phyloP scores from a whole-genome alignment of 176 grass and related monocot species.

The Calamus simplicifolius region DNA sequence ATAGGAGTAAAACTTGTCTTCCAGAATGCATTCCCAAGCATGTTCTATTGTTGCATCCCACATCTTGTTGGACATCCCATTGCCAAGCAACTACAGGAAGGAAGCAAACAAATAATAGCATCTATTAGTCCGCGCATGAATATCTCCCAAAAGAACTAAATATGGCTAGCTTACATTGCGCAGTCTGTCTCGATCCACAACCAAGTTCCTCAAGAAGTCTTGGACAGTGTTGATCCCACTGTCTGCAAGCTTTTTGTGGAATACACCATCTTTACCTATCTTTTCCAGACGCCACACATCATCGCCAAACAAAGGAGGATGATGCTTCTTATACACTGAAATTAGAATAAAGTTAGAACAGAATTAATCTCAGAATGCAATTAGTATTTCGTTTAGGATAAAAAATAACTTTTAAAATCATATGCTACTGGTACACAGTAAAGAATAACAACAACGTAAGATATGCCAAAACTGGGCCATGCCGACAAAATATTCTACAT shows the following conservation, averaged over 20 bases:
- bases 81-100: constrained; percentile 47
- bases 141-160: no score
- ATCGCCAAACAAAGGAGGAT: constrained; percentile 53
- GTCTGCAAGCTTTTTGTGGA: constrained; percentile 74
- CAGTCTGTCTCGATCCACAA: constrained; percentile 52
- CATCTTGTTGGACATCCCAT: constrained; percentile 87
- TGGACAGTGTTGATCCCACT: constrained; percentile 58
- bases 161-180: constrained; percentile 38
- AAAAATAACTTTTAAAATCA: no score
- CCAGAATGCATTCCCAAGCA: constrained; percentile 51
- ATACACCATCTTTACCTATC: constrained; percentile 80
- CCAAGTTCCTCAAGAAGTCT: constrained; percentile 72
- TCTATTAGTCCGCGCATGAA: neutral
- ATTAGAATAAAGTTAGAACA: neutral
- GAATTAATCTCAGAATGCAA: no score
- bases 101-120: neutral
- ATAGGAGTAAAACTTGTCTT: constrained; percentile 65
- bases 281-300: constrained; percentile 82
- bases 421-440: no score
- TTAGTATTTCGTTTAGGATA: no score
- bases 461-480: no score
- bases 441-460: no score
- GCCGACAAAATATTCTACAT: no score
- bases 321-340: constrained; percentile 82
- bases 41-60: constrained; percentile 69